Base-by-base conservation (phyloP, 2,329 filamentous ascomycete species). In the Cadophora gregata region DNA sequence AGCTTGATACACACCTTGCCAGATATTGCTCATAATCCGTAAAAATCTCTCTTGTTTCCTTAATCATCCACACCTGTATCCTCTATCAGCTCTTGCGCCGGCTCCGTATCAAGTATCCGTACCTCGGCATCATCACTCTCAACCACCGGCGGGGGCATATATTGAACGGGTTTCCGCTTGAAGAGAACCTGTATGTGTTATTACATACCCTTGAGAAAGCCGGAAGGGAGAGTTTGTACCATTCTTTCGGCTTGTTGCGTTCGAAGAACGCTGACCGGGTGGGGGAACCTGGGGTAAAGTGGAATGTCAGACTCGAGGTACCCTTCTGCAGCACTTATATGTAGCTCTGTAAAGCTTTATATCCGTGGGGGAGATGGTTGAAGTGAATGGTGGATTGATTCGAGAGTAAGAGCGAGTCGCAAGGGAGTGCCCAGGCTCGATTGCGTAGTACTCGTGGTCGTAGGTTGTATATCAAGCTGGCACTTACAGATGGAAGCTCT, bases 151-250 rank as follows among this genome's bases (percentile, higher is more conserved):
- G 85, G 84, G 59, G 91, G 86, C 72, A 94, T 83, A 78, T 93
- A 91, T 81, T 92, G 89, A 77, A 98, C 93, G 65, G 94, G 94
- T 81, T 98, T 98, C 75, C 96, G 89, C 83, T 98, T 98, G 81
- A 92, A 97, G 71, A 97, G 86, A 74, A 99, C 95, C 95, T 98
- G 62, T 10, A 33, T 12, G 5, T 68, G 63, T 68, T 47, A 69
- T 48, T 31, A 60, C 47, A 33, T 62, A 10, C 19, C 19, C 25
- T n/a, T 36, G 4, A 50, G 16, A 36, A 21, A n/a, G 21, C 27
- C 33, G 33, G 19, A 33, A 56, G 60, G 53, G 42, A 45, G 21
- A n/a, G 19, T 21, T 42, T 66, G 38, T 68, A 76, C 75, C 75
- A 77, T 77, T 38, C 60, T 74, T 69, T 59, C 64, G 62, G 48